A percentile compares a stretch with the other conserved stretches of the same genome.
Evolutionary conservation across 2,329 filamentous ascomycete genomes (phyloP).

Genomic region (Xylaria digitata): DNA sequence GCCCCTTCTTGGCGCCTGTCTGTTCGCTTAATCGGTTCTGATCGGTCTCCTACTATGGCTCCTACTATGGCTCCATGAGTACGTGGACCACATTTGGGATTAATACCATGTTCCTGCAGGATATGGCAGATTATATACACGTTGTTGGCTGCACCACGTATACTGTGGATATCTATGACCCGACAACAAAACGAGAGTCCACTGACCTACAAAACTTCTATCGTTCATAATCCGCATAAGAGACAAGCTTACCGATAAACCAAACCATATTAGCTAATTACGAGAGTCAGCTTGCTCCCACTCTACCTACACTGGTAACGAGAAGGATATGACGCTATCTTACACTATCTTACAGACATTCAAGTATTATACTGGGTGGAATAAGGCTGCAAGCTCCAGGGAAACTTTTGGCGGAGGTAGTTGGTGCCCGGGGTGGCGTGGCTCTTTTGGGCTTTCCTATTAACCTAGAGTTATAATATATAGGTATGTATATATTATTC

Average conservation of each 20-base stretch:
- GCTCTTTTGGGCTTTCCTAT: background rate
- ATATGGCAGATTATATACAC: background rate
- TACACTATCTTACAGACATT: too few relatives aligned
- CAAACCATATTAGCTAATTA: background rate
- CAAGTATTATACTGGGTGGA: background rate
- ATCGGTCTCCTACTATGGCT: too few relatives aligned
- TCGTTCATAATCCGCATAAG: background rate
- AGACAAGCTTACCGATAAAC: background rate
- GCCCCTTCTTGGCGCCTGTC: background rate
- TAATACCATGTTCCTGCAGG: constrained; percentile 7
- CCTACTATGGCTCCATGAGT: background rate
- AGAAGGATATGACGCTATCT: too few relatives aligned
- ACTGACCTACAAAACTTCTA: constrained; percentile 4
- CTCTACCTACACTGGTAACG: too few relatives aligned
- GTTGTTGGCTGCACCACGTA: background rate
- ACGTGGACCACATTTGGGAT: background rate
- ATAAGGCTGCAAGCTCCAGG: background rate
- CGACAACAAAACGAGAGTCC: background rate
- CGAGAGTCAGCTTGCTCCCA: too few relatives aligned
- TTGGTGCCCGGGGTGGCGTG: too few relatives aligned
- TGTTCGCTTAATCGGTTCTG: background rate
- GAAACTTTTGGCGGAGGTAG: too few relatives aligned
- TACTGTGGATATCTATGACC: background rate
- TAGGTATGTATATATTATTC: background rate
- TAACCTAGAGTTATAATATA: background rate